Evolutionary conservation across 805 yeast species (phyloP), one percentile per base, ranked within the genome.

Genomic region (Candida sanyiensis): DNA sequence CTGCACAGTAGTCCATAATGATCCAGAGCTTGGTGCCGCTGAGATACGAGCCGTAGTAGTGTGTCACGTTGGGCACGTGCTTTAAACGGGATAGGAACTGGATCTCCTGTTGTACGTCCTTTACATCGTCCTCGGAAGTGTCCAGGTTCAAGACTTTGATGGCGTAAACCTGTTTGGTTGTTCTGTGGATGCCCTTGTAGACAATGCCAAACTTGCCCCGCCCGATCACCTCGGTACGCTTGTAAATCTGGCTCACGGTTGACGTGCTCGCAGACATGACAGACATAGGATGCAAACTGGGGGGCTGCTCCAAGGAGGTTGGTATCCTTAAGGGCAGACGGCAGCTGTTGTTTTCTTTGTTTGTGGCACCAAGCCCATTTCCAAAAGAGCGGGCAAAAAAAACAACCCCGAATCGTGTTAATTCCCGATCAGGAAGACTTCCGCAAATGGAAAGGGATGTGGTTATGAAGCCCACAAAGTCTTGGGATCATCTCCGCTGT

Each of bases 141-240:
- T 93, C 99, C 41, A 93, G 67, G 56, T 90, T 88, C 45, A 93
- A 69, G 9, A 90, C 93, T 57, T 93, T 93, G 57, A 93, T 88
- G 20, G 99, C 99, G 41, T 85, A 90, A 2, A 86, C 75, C 47
- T 80, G 81, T 48, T 78, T 79, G 6, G 94, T 81, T 40, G 74
- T 73, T 28, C 73, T 62, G 52, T 81, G 75, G 38, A 72, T 66
- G 16, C 95, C 98, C 58, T 88, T 89, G 61, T 90, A 93, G 5
- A 93, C 99, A 19, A 89, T 81, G 33, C 99, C 99, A 61, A 93
- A 93, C 65, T 88, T 93, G 17, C 99, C 99, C 42, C 94, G 73
- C 7, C 98, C 99, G 11, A 94, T 83, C 24, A 88, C 80, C 62
- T 93, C 97, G 11, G 90, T 81, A 33, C 96, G 72, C 52, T 82